A percentile compares a stretch with the other conserved stretches of the same genome.
phyloP scores from a whole-genome alignment of 192 early-diverging fungal species.

The Coemansia guatemalensis region DNA sequence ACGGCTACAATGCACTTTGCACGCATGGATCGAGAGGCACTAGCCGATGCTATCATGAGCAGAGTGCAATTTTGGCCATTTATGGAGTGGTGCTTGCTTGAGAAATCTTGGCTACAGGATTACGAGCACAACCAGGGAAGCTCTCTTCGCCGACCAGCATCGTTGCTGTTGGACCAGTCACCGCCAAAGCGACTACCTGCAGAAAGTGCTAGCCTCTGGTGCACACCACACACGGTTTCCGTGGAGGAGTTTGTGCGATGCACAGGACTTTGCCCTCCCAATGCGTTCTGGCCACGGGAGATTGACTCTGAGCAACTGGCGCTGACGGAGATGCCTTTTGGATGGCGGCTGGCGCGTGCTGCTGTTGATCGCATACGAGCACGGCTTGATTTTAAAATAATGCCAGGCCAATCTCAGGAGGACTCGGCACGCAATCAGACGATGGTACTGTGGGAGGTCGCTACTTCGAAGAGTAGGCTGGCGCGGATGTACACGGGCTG shows the following conservation, averaged over 20 bases:
- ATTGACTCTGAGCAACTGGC: not conserved
- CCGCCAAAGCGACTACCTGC: not conserved
- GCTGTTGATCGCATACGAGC: slow-evolving; percentile 32
- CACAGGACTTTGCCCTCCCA: slow-evolving; percentile 31
- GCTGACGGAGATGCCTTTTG: slow-evolving; percentile 21
- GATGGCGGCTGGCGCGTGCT: slow-evolving; percentile 37
- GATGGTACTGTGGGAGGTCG: slow-evolving; percentile 21
- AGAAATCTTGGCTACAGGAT: slow-evolving; percentile 22
- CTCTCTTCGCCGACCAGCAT: too few species aligned
- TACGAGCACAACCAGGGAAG: not conserved
- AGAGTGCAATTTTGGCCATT: slow-evolving; percentile 34
- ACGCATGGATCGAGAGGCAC: slow-evolving; percentile 30
- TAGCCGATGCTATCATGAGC: slow-evolving; percentile 20
- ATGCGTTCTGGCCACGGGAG: slow-evolving; percentile 24
- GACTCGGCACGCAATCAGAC: slow-evolving; percentile 19
- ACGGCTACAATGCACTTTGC: slow-evolving; percentile 18
- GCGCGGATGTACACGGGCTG: slow-evolving; percentile 41
- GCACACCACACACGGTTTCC: not conserved
- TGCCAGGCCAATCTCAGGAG: not conserved
- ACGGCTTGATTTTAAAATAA: slow-evolving; percentile 14
- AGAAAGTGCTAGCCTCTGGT: not conserved
- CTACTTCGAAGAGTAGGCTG: slow-evolving; percentile 18
- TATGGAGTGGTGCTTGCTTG: slow-evolving; percentile 35
- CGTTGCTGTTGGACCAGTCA: too few species aligned
- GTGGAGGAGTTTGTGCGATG: slow-evolving; percentile 12